Percentiles rank a stretch among this genome's conserved stretches.
Evolutionary conservation across 1,284 basidiomycete genomes (phyloP).

Genomic region (Takashimella koratensis): DNA sequence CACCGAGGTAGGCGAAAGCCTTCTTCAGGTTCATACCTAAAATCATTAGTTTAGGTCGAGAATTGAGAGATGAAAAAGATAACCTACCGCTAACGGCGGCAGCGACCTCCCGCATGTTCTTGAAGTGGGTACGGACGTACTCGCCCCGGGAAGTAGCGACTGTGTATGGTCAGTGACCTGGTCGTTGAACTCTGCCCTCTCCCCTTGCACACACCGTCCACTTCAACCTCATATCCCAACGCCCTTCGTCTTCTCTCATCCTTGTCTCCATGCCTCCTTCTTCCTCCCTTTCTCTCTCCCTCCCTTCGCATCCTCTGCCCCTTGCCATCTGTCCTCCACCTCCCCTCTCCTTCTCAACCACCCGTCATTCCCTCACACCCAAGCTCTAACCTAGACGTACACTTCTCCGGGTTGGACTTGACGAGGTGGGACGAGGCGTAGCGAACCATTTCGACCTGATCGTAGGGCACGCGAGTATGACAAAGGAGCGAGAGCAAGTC

Average conservation of each 20-base stretch:
- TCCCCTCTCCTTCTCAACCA: too few relatives aligned
- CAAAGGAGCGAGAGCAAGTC: neutral
- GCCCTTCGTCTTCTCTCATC: neutral
- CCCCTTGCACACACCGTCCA: neutral
- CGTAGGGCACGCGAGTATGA: neutral
- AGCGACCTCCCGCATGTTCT: slow-evolving; percentile 98
- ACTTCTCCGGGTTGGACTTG: slow-evolving; percentile 88
- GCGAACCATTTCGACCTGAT: slow-evolving; percentile 60
- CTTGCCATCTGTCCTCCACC: too few relatives aligned
- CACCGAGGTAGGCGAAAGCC: slow-evolving; percentile 90
- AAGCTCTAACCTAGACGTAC: too few relatives aligned
- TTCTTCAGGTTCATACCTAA: slow-evolving; percentile 89
- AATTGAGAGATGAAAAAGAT: neutral
- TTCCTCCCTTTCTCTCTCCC: slow-evolving; percentile 1
- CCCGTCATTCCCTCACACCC: too few relatives aligned
- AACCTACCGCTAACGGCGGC: slow-evolving; percentile 72
- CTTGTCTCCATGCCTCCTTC: neutral
- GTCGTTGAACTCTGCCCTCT: neutral
- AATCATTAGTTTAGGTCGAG: neutral
- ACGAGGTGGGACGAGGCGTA: slow-evolving; percentile 77
- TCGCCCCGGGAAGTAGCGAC: slow-evolving; percentile 89
- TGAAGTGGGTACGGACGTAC: slow-evolving; percentile 99
- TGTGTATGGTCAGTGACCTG: too few relatives aligned
- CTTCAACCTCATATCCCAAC: slow-evolving; percentile 8
- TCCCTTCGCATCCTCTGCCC: neutral